Evolutionary conservation across 768 basidiomycete species (phyloP).

Genomic region (Suillus occidentalis): DNA sequence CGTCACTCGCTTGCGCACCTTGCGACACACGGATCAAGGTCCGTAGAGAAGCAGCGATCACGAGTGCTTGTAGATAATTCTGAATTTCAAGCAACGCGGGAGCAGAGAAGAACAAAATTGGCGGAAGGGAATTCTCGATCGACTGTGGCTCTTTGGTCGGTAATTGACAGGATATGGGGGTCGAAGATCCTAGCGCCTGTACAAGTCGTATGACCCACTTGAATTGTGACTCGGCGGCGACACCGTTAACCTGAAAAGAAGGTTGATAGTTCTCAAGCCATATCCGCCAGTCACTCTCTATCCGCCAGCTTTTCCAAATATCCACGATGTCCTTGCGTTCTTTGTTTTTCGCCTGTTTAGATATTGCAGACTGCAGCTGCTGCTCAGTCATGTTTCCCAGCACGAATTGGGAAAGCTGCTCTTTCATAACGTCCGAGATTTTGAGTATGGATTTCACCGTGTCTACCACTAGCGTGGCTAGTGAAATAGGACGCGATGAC

Average conservation of each 20-base stretch:
- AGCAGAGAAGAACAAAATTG: slow-evolving; percentile 61
- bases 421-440: slow-evolving; percentile 64
- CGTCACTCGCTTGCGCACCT: slow-evolving; percentile 10
- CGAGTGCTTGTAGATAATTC: slow-evolving; percentile 69
- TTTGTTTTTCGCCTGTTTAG: slow-evolving; percentile 49
- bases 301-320: slow-evolving; percentile 43
- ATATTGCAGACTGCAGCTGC: slow-evolving; percentile 50
- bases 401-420: slow-evolving; percentile 64
- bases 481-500: slow-evolving; percentile 24
- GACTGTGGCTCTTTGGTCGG: slow-evolving; percentile 20
- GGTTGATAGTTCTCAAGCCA: slow-evolving; percentile 21
- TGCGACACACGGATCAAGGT: slow-evolving; percentile 43
- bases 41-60: slow-evolving; percentile 61
- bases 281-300: slow-evolving; percentile 21
- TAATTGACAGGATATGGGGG: slow-evolving; percentile 36
- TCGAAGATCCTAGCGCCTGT: slow-evolving; percentile 44
- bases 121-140: slow-evolving; percentile 53
- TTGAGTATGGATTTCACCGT: slow-evolving; percentile 48
- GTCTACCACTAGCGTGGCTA: slow-evolving; percentile 51
- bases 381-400: slow-evolving; percentile 66
- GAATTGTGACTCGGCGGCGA: slow-evolving; percentile 18
- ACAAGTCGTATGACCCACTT: slow-evolving; percentile 52
- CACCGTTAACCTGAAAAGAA: slow-evolving; percentile 11
- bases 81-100: slow-evolving; percentile 59
- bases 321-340: slow-evolving; percentile 57